phyloP scores from a whole-genome alignment of 306 rosid species.

The Glycine soja region DNA sequence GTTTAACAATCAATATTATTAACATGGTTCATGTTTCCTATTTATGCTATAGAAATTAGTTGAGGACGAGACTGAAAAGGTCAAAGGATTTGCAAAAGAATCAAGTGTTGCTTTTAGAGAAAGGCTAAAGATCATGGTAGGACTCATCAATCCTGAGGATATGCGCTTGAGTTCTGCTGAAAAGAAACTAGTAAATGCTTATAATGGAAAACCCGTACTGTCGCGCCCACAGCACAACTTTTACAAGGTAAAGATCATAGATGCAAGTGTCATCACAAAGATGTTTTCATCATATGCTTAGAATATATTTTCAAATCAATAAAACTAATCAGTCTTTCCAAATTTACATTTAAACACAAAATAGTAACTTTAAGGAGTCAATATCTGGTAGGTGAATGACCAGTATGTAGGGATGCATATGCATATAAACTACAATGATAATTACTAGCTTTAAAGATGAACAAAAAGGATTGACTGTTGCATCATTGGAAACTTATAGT shows the following conservation, averaged over 20 bases:
- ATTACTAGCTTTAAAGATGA: too few species aligned
- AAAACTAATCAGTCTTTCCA: background rate
- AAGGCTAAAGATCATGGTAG: slow-evolving; percentile 91
- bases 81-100: slow-evolving; percentile 89
- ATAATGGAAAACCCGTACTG: slow-evolving; percentile 91
- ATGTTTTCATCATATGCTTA: background rate
- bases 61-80: slow-evolving; percentile 85
- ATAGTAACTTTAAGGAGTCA: too few species aligned
- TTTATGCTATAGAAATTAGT: slow-evolving; percentile 70
- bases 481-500: too few species aligned
- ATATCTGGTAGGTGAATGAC: too few species aligned
- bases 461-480: too few species aligned
- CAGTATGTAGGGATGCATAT: too few species aligned
- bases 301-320: background rate
- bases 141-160: slow-evolving; percentile 89
- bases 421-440: too few species aligned
- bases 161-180: slow-evolving; percentile 82
- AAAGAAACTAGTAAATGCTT: slow-evolving; percentile 78
- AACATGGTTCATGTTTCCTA: slow-evolving; percentile 28
- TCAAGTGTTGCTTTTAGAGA: slow-evolving; percentile 78
- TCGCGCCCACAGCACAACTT: slow-evolving; percentile 96
- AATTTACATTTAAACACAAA: too few species aligned
- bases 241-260: slow-evolving; percentile 59
- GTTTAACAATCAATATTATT: background rate
- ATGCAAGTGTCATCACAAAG: background rate